These are phyloP conservation scores for Eucalyptus regnans DNA, from an alignment of 345 rosid species.

Conservation along the genomic window DNA sequence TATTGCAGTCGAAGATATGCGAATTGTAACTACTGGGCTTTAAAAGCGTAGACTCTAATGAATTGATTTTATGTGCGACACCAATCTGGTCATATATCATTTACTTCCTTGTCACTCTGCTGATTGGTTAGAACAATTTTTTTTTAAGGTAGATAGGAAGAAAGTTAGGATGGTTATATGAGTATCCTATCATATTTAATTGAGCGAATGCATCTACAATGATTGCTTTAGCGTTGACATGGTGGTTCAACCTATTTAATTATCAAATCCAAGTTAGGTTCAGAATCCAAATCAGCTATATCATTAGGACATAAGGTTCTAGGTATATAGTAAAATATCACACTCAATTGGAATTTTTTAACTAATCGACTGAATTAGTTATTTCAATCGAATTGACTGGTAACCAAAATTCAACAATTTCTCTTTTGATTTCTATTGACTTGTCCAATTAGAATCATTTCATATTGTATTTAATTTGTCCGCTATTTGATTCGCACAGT, in stretches of 20 bases:
- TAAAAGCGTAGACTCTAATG: background rate
- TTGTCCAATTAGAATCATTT: background rate
- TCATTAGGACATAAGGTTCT: background rate
- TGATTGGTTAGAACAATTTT: background rate
- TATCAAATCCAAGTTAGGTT: background rate
- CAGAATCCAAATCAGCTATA: background rate
- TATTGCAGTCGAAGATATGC: background rate
- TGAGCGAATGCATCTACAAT: background rate
- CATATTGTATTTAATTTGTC: background rate
- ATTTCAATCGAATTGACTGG: background rate
- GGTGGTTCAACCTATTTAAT: background rate
- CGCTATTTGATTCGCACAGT: background rate
- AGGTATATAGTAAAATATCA: background rate
- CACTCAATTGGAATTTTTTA: background rate
- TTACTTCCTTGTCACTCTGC: background rate
- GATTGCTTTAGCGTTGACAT: background rate
- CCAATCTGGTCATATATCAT: background rate
- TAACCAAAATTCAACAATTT: background rate
- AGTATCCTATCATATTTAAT: background rate
- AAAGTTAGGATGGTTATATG: background rate
- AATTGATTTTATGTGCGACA: background rate
- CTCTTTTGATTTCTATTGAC: background rate
- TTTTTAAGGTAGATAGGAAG: background rate
- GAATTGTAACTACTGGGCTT: background rate
- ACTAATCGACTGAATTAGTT: background rate